Evolutionary conservation across 768 basidiomycete genomes (phyloP), one percentile per base, ranked within the genome.

Genomic region (Mycena vulgaris): DNA sequence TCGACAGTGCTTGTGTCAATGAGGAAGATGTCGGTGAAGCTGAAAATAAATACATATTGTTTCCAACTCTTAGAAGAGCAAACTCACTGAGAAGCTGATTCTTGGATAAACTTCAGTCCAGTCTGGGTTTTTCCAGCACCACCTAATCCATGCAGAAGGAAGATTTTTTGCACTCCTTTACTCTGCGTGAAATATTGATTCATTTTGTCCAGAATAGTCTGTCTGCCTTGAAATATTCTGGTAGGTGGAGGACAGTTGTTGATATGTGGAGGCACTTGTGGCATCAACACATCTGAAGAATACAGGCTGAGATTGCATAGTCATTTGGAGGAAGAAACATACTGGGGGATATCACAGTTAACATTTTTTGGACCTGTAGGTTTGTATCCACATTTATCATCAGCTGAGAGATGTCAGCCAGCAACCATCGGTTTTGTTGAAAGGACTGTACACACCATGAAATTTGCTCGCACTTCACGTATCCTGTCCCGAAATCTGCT

Each of bases 61-160:
- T 39, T 39, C 39, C 7, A 8, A 8, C 9, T 16, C 17, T n/a
- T n/a, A 39, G 39, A 3, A 3, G 17, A 16, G 39, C 14, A 9
- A 16, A 10, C 39, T 39, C 40, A 53, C 52, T 25, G 19, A 40
- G 17, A 40, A 14, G 55, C 25, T 16, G n/a, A 28, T 16, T 68
- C 31, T 25, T 31, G 1, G 23, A 68, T 40, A 30, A 68, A 68
- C 51, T 68, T 68, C 2, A 68, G 48, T n/a, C 19, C 58, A 60
- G 35, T 48, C 39, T 68, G 58, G 3, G 66, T 68, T 27, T 68
- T 68, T 13, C 66, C 66, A 40, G 49, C 39, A 19, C 66, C 66
- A 16, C 66, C 66, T 3, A 61, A 23, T 17, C 48, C 66, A 60
- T 60, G 42, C 6, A 68, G 58, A 21, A 61, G 37, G 10, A 60